These are phyloP conservation scores for Ophiosphaerella korrae DNA, from an alignment of 2,329 filamentous ascomycete species.

Conservation along the genomic window DNA sequence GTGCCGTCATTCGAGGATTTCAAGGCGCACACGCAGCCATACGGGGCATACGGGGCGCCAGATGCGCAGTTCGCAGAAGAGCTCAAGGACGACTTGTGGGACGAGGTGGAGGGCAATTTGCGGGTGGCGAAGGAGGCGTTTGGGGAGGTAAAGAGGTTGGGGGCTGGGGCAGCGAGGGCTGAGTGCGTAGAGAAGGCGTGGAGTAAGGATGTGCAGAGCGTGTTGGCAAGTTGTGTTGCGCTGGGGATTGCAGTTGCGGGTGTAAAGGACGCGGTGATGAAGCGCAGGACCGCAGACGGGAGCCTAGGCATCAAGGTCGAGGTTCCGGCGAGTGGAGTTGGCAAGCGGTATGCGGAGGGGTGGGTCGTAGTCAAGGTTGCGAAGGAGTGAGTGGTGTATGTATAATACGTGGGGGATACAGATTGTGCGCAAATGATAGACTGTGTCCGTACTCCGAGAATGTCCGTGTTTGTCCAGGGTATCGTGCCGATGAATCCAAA, in stretches of 20 bases:
- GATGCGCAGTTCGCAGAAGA: constrained; percentile 8
- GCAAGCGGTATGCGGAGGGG: constrained; percentile 51
- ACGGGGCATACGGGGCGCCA: constrained; percentile 30
- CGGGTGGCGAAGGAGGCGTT: constrained; percentile 44
- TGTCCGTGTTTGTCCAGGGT: no score
- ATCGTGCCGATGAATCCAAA: no score
- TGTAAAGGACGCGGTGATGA: constrained; percentile 22
- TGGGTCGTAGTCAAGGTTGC: constrained; percentile 54
- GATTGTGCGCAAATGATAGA: neutral
- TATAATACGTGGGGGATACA: neutral
- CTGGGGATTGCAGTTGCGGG: constrained; percentile 36
- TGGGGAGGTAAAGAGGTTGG: constrained; percentile 44
- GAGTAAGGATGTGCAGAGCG: constrained; percentile 41
- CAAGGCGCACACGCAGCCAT: constrained; percentile 40
- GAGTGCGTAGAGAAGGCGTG: constrained; percentile 47
- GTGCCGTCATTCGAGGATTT: constrained; percentile 70
- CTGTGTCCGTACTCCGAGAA: no score
- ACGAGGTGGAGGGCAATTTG: constrained; percentile 33
- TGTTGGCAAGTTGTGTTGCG: constrained; percentile 40
- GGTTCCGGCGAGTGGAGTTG: constrained; percentile 43
- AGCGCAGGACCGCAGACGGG: neutral
- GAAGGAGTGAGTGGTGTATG: constrained; percentile 14
- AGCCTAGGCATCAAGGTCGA: constrained; percentile 37
- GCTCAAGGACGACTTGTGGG: constrained; percentile 25
- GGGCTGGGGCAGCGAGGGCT: constrained; percentile 37